phyloP scores from a whole-genome alignment of 352 stramenopile genomes.

The Pythium monospermum region DNA sequence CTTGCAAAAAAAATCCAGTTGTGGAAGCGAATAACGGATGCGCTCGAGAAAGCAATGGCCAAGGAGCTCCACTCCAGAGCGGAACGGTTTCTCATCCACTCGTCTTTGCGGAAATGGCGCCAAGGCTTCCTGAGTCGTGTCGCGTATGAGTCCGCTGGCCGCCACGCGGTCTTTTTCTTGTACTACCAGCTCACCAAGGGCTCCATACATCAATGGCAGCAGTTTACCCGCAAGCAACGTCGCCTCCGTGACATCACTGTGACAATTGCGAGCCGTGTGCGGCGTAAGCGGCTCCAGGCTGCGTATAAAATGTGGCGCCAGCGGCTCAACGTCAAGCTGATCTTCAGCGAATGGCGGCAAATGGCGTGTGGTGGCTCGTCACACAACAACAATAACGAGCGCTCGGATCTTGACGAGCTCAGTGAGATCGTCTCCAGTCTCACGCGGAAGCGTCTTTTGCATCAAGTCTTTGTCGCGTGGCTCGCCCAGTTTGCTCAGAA shows the following conservation, averaged over 20 bases:
- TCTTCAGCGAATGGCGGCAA: slow-evolving; percentile 16
- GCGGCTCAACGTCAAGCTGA: slow-evolving; percentile 14
- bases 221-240: slow-evolving; percentile 1
- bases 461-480: slow-evolving; percentile 11
- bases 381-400: background rate
- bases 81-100: slow-evolving; percentile 11
- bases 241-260: slow-evolving; percentile 8
- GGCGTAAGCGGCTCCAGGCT: slow-evolving; percentile 1
- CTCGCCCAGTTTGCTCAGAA: background rate
- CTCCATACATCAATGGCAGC: slow-evolving; percentile 4
- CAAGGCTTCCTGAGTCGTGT: slow-evolving; percentile 4
- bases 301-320: slow-evolving; percentile 18
- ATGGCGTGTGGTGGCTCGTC: background rate
- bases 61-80: slow-evolving; percentile 1
- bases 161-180: slow-evolving; percentile 20
- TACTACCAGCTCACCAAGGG: slow-evolving; percentile 26
- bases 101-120: slow-evolving; percentile 13
- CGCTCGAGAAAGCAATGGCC: background rate
- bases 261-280: slow-evolving; percentile 6
- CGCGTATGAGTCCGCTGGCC: slow-evolving; percentile 1
- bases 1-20: background rate
- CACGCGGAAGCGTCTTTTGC: background rate
- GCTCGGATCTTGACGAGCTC: slow-evolving; percentile 2
- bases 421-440: slow-evolving; percentile 4
- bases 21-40: slow-evolving; percentile 2